Conservation (phyloP, 2,329 filamentous ascomycete genomes). For the Trichoderma polysporum region DNA sequence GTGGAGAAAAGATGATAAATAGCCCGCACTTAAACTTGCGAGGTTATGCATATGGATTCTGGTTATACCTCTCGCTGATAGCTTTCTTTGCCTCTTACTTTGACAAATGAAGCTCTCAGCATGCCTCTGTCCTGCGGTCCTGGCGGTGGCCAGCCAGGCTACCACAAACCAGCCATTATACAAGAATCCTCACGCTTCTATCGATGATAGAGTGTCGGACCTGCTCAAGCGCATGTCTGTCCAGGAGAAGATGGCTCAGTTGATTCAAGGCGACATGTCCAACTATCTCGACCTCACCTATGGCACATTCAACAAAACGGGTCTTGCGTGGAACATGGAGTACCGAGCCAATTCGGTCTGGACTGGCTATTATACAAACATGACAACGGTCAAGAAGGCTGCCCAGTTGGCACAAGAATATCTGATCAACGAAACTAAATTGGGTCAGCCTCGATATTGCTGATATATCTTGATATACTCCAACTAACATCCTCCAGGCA, state of each 20-base stretch:
- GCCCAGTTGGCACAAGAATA: slow-evolving; percentile 4
- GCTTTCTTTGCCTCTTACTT: background rate
- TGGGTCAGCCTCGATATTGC: background rate
- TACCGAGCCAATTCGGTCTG: slow-evolving; percentile 11
- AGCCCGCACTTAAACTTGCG: background rate
- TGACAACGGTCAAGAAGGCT: slow-evolving; percentile 8
- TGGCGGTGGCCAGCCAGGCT: background rate
- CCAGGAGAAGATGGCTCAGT: slow-evolving; percentile 11
- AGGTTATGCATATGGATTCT: background rate
- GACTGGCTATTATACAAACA: slow-evolving; percentile 13
- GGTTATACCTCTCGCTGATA: background rate
- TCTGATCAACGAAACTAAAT: background rate
- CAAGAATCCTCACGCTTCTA: slow-evolving; percentile 8
- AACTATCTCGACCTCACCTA: slow-evolving; percentile 7
- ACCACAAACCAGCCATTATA: background rate
- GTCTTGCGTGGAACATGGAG: slow-evolving; percentile 14
- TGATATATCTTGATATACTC: background rate
- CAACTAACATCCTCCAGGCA: background rate
- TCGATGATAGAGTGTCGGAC: slow-evolving; percentile 9
- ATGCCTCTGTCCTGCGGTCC: background rate
- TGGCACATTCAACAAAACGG: slow-evolving; percentile 6
- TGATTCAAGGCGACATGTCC: slow-evolving; percentile 13
- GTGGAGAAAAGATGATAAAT: slow-evolving; percentile 1
- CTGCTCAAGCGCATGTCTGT: slow-evolving; percentile 6
- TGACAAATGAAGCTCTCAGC: background rate